Evolutionary conservation across 345 rosid genomes (phyloP).

Genomic region (Gossypium ekmanianum): DNA sequence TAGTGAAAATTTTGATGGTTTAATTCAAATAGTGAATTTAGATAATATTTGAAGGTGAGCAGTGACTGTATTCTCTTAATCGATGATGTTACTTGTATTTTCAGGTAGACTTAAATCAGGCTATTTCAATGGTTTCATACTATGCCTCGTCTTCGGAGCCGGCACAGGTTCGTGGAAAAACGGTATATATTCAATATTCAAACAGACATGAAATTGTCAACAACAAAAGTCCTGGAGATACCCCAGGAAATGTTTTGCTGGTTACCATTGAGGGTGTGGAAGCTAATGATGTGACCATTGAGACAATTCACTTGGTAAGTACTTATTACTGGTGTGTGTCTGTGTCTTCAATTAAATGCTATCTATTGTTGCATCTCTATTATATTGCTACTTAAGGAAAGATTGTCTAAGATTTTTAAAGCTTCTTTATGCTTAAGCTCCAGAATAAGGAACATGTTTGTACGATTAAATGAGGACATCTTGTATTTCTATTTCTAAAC

Average conservation of each 20-base stretch:
- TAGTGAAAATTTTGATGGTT: background rate
- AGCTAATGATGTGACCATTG: conserved; percentile 90
- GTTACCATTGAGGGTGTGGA: conserved; percentile 99
- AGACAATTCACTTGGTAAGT: conserved; percentile 90
- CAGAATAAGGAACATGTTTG: background rate
- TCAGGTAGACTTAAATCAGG: conserved; percentile 86
- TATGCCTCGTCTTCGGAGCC: conserved; percentile 97
- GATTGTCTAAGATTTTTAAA: background rate
- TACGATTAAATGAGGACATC: background rate
- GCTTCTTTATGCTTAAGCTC: background rate
- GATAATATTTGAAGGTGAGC: background rate
- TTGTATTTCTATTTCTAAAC: background rate
- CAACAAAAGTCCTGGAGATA: conserved; percentile 96
- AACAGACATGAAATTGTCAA: conserved; percentile 94
- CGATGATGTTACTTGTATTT: conserved; percentile 6
- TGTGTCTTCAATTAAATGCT: background rate
- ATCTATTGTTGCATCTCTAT: background rate
- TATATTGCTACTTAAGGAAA: background rate
- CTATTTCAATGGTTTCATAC: conserved; percentile 94
- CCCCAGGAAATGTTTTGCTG: conserved; percentile 90
- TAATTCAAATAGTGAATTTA: background rate
- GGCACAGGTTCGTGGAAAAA: conserved; percentile 92
- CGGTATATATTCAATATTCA: conserved; percentile 93
- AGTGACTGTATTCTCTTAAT: conserved; percentile 9
- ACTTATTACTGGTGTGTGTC: background rate